Evolutionary conservation across 2,329 filamentous ascomycete genomes (phyloP).

Genomic region (Boeremia lycopersici): DNA sequence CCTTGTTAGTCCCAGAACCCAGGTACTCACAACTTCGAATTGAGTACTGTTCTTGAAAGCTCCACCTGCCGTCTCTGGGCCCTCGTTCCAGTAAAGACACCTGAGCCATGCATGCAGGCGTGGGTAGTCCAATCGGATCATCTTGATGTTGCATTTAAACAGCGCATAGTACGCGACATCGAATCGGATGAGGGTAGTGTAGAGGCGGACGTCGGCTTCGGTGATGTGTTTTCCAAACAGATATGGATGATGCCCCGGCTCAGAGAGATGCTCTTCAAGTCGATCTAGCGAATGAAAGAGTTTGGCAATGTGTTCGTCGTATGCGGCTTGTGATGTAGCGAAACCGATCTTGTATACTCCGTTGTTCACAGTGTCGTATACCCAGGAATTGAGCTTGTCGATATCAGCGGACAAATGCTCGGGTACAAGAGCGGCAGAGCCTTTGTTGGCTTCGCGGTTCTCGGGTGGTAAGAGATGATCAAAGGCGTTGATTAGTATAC

Average conservation of each 20-base stretch:
- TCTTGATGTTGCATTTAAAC: conserved; percentile 80
- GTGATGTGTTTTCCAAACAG: conserved; percentile 70
- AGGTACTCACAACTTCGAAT: conserved; percentile 30
- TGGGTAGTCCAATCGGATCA: conserved; percentile 85
- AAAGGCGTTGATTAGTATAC: conserved; percentile 42
- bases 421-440: conserved; percentile 70
- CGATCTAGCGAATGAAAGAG: conserved; percentile 81
- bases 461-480: conserved; percentile 46
- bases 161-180: conserved; percentile 59
- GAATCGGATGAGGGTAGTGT: conserved; percentile 66
- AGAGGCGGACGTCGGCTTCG: conserved; percentile 57
- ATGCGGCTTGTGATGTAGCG: conserved; percentile 81
- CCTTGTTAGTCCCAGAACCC: not conserved
- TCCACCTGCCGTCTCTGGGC: conserved; percentile 33
- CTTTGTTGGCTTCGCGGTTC: conserved; percentile 61
- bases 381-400: conserved; percentile 80
- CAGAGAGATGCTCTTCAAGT: conserved; percentile 71
- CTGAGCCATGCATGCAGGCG: conserved; percentile 79
- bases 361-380: conserved; percentile 67
- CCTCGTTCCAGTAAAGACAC: conserved; percentile 77
- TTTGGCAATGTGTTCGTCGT: conserved; percentile 72
- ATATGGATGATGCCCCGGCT: conserved; percentile 62
- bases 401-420: conserved; percentile 68
- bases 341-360: conserved; percentile 72
- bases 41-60: conserved; percentile 38